Percentiles rank a stretch among this genome's conserved stretches.
These are phyloP conservation scores for Clitoria ternatea DNA, from an alignment of 306 rosid species.

Conservation along the genomic window DNA sequence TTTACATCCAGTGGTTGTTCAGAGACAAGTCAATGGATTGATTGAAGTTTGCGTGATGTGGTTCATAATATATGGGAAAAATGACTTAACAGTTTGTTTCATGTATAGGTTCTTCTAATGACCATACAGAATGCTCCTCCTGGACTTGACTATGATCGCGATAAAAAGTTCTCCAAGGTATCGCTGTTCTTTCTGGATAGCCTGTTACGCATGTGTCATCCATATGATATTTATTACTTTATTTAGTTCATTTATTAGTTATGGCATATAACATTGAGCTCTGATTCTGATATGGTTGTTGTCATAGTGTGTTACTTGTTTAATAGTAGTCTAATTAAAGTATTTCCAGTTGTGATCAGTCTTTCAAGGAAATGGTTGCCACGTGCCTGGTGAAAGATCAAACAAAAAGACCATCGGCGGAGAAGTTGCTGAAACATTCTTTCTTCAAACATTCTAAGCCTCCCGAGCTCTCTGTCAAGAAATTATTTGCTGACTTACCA, in stretches of 20 bases:
- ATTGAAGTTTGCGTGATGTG: neutral
- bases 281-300: neutral
- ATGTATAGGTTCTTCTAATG: conserved; percentile 74
- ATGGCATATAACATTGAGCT: neutral
- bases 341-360: conserved; percentile 90
- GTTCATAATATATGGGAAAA: neutral
- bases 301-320: conserved; percentile 12
- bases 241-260: neutral
- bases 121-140: conserved; percentile 96
- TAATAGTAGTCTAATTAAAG: conserved; percentile 64
- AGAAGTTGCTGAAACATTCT: conserved; percentile 69
- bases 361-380: conserved; percentile 94
- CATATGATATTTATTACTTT: neutral
- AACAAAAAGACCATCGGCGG: conserved; percentile 78
- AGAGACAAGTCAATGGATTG: neutral
- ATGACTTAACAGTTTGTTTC: neutral
- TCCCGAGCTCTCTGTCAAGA: conserved; percentile 70
- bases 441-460: conserved; percentile 70
- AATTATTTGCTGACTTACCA: conserved; percentile 67
- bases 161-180: conserved; percentile 93
- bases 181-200: conserved; percentile 50
- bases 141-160: conserved; percentile 91
- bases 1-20: neutral
- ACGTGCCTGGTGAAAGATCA: conserved; percentile 92
- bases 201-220: neutral